Conservation (phyloP, 371 early-diverging fungal species). For the Paraphysoderma sedebokerense region DNA sequence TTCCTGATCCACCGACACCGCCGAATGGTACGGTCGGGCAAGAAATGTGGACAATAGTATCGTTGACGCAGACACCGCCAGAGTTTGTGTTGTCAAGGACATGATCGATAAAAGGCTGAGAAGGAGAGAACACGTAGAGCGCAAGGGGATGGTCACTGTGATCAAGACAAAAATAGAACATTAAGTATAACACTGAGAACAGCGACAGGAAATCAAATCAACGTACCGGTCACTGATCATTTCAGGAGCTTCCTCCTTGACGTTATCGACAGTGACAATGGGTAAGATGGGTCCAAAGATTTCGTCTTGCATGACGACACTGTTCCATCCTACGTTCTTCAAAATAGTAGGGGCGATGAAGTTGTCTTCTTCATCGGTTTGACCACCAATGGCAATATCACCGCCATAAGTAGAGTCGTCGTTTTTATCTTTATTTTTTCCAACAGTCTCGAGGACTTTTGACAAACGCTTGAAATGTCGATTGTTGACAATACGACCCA, state of each 20-base stretch:
- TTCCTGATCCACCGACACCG: slow-evolving; percentile 77
- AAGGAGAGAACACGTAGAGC: slow-evolving; percentile 41
- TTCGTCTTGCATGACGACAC: slow-evolving; percentile 18
- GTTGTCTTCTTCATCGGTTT: slow-evolving; percentile 2
- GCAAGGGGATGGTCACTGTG: slow-evolving; percentile 44
- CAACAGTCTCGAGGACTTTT: slow-evolving; percentile 24
- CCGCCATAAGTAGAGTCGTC: not conserved
- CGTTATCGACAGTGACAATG: slow-evolving; percentile 41
- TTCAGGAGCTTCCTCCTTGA: slow-evolving; percentile 48
- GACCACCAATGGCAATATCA: slow-evolving; percentile 14
- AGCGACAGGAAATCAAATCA: not conserved
- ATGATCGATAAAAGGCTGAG: slow-evolving; percentile 12
- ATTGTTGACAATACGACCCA: slow-evolving; percentile 47
- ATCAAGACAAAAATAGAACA: not conserved
- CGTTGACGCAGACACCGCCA: slow-evolving; percentile 66
- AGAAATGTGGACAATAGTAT: slow-evolving; percentile 38
- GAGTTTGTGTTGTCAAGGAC: slow-evolving; percentile 43
- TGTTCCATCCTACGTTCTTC: not conserved
- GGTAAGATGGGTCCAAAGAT: slow-evolving; percentile 81
- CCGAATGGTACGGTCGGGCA: slow-evolving; percentile 64
- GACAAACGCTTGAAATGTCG: slow-evolving; percentile 53
- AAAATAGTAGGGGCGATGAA: not conserved
- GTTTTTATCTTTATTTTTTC: slow-evolving; percentile 7
- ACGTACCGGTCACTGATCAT: slow-evolving; percentile 26
- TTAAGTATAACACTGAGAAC: not conserved